phyloP scores from a whole-genome alignment of 2,329 filamentous ascomycete species.

The Trichoderma asperellum region DNA sequence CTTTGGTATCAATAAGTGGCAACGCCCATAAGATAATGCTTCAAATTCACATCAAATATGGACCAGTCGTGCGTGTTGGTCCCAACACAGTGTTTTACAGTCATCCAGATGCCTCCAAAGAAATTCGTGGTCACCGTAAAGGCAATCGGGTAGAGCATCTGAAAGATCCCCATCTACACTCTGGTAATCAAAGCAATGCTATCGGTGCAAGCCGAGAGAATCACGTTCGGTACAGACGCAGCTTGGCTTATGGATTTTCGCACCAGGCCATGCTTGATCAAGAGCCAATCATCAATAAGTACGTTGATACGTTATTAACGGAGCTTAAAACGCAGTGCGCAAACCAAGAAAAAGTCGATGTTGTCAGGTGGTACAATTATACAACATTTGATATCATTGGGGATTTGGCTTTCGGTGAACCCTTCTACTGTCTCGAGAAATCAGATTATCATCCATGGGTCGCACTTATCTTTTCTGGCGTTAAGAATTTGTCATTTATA shows the following conservation, averaged over 20 bases:
- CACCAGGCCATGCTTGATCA: conserved; percentile 39
- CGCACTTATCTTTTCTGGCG: conserved; percentile 32
- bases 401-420: conserved; percentile 38
- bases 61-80: conserved; percentile 6
- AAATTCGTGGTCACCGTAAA: conserved; percentile 32
- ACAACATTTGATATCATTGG: conserved; percentile 40
- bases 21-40: conserved; percentile 2
- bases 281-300: conserved; percentile 36
- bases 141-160: conserved; percentile 21
- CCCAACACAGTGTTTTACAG: conserved; percentile 18
- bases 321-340: conserved; percentile 31
- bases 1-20: background rate
- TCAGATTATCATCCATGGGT: conserved; percentile 37
- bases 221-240: conserved; percentile 34
- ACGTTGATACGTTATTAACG: conserved; percentile 36
- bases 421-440: conserved; percentile 36
- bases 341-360: conserved; percentile 30
- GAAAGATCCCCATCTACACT: conserved; percentile 21
- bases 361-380: conserved; percentile 38
- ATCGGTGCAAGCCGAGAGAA: conserved; percentile 31
- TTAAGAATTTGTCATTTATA: conserved; percentile 9
- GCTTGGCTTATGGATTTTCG: conserved; percentile 38
- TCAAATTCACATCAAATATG: conserved; percentile 15
- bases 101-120: conserved; percentile 28
- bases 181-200: conserved; percentile 25